phyloP scores from a whole-genome alignment of 2,329 filamentous ascomycete genomes.

The Dryadomyces quercivorus region DNA sequence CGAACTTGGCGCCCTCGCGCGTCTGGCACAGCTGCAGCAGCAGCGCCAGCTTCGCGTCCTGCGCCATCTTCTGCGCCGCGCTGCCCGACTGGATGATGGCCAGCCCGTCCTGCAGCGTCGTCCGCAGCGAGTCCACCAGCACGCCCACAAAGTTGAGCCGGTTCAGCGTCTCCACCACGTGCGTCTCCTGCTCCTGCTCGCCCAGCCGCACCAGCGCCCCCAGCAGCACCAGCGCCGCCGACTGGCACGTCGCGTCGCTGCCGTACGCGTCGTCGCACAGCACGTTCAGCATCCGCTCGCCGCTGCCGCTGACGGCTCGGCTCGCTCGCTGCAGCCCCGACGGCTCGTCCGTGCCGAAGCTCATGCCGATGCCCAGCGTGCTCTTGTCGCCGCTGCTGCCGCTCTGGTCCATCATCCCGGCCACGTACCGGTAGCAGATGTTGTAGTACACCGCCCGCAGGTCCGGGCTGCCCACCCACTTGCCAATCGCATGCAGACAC shows the following conservation, averaged over 20 bases:
- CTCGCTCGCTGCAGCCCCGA: constrained; percentile 47
- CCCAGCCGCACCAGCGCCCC: constrained; percentile 65
- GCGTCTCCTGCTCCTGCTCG: constrained; percentile 56
- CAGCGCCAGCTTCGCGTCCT: constrained; percentile 65
- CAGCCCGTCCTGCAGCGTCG: constrained; percentile 61
- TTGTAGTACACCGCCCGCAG: constrained; percentile 81
- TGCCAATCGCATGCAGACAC: constrained; percentile 66
- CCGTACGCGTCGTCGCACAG: constrained; percentile 89
- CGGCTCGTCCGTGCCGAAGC: neutral
- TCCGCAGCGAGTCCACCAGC: constrained; percentile 75
- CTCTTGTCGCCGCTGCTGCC: neutral
- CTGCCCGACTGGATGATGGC: constrained; percentile 21
- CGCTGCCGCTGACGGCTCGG: constrained; percentile 55
- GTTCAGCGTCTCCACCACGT: constrained; percentile 68
- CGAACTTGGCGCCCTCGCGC: constrained; percentile 67
- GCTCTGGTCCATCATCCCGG: constrained; percentile 41
- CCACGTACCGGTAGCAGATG: constrained; percentile 78
- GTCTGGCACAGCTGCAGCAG: constrained; percentile 77
- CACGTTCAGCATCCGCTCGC: constrained; percentile 70
- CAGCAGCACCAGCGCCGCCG: constrained; percentile 77
- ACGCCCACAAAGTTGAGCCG: constrained; percentile 85
- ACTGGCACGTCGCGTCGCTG: constrained; percentile 68
- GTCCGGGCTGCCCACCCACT: constrained; percentile 55
- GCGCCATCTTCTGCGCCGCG: constrained; percentile 35
- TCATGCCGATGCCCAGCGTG: neutral